These are phyloP conservation scores for Aureobasidium sp. DNA, from an alignment of 2,329 filamentous ascomycete genomes.

Conservation along the genomic window DNA sequence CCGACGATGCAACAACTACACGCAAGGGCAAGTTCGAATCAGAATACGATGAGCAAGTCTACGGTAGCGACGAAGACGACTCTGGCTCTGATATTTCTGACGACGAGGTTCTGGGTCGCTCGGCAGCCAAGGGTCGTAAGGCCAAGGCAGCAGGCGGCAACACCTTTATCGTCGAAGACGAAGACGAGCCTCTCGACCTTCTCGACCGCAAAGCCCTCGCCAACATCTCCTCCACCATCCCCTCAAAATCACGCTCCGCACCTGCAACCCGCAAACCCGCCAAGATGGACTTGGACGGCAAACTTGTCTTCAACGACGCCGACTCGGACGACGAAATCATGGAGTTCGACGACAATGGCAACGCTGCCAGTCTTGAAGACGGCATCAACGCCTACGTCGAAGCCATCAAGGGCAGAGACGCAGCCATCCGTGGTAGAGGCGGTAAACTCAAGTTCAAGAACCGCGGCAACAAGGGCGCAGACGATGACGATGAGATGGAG, in stretches of 20 bases:
- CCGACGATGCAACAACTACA: constrained; percentile 24
- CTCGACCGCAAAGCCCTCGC: constrained; percentile 83
- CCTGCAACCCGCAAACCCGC: constrained; percentile 48
- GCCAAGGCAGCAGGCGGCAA: constrained; percentile 36
- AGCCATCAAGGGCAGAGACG: constrained; percentile 54
- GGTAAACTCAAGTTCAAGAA: constrained; percentile 56
- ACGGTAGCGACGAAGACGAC: constrained; percentile 56
- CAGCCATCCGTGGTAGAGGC: constrained; percentile 51
- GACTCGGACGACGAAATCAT: constrained; percentile 38
- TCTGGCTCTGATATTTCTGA: constrained; percentile 57
- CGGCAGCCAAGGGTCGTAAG: constrained; percentile 52
- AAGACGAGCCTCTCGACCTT: constrained; percentile 90
- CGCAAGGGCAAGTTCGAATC: constrained; percentile 68
- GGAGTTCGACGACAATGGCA: constrained; percentile 42
- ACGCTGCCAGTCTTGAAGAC: constrained; percentile 38
- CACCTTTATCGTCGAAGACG: constrained; percentile 87
- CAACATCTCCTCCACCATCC: constrained; percentile 88
- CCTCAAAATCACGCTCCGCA: constrained; percentile 51
- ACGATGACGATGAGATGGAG: constrained; percentile 38
- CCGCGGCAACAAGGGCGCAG: constrained; percentile 36
- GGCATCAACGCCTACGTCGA: constrained; percentile 56
- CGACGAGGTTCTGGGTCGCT: constrained; percentile 46
- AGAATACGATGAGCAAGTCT: constrained; percentile 93
- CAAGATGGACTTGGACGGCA: constrained; percentile 69
- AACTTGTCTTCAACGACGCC: constrained; percentile 60